Evolutionary conservation across 192 early-diverging fungal genomes (phyloP).

Genomic region (Chytriomyces confervae): DNA sequence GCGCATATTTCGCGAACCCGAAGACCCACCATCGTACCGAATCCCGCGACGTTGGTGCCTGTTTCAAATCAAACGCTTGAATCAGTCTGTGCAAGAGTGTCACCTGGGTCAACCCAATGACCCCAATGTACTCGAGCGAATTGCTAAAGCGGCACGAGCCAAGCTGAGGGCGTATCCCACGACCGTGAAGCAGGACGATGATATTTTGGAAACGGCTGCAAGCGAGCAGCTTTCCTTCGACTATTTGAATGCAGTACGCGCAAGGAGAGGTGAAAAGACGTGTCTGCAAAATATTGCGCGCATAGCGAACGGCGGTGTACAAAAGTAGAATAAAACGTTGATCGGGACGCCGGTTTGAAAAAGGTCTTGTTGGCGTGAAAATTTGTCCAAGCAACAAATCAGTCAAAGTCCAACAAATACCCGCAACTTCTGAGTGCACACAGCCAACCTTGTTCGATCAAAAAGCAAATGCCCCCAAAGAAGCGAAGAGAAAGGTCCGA

Average conservation of each 20-base stretch:
- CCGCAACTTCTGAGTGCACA: no score
- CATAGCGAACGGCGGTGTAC: no score
- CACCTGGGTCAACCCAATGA: neutral
- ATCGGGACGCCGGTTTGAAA: no score
- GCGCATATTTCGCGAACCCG: neutral
- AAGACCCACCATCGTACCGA: neutral
- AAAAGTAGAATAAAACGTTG: no score
- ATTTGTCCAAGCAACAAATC: no score
- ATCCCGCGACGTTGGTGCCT: conserved; percentile 2
- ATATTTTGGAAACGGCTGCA: neutral
- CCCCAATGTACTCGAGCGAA: neutral
- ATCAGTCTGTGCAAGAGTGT: neutral
- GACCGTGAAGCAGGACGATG: neutral
- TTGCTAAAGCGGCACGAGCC: neutral
- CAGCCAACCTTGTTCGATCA: no score
- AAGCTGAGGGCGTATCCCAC: neutral
- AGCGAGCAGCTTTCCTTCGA: neutral
- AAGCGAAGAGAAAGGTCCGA: no score
- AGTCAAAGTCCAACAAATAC: no score
- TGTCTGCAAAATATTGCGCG: no score
- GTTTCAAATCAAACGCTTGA: neutral
- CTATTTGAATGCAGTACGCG: neutral
- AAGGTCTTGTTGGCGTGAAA: no score
- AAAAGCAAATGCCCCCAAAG: no score
- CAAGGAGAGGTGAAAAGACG: neutral